phyloP scores from a whole-genome alignment of 139 green algal species.

The Chlorella sp. region DNA sequence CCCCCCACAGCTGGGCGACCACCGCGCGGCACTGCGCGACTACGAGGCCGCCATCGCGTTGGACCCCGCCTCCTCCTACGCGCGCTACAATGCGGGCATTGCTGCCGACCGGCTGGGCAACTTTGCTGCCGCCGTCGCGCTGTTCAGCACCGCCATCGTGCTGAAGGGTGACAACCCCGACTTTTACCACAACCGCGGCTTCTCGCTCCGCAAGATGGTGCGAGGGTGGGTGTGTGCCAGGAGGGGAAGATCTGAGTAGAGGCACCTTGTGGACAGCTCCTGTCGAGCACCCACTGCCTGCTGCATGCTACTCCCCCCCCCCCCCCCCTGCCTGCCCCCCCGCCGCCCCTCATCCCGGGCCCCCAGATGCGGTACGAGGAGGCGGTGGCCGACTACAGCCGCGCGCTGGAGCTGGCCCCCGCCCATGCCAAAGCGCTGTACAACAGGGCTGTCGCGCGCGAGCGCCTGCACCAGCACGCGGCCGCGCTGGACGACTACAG shows the following conservation, averaged over 20 bases:
- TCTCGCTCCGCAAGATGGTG: slow-evolving; percentile 82
- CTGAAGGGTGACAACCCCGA: slow-evolving; percentile 76
- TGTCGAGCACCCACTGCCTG: too few species aligned
- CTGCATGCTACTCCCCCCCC: too few species aligned
- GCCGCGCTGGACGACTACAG: slow-evolving; percentile 75
- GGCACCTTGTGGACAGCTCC: too few species aligned
- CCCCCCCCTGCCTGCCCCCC: too few species aligned
- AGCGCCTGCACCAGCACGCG: slow-evolving; percentile 51
- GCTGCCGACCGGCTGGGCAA: slow-evolving; percentile 62
- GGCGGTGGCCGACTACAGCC: slow-evolving; percentile 80
- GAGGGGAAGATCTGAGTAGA: too few species aligned
- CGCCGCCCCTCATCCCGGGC: too few species aligned
- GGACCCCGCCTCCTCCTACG: slow-evolving; percentile 66
- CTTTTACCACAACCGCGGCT: slow-evolving; percentile 91
- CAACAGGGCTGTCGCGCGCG: slow-evolving; percentile 30
- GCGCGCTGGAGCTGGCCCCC: slow-evolving; percentile 72
- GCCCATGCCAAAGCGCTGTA: slow-evolving; percentile 55
- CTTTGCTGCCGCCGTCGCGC: slow-evolving; percentile 63
- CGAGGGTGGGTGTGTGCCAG: too few species aligned
- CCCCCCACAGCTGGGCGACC: slow-evolving; percentile 52
- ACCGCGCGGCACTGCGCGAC: slow-evolving; percentile 61
- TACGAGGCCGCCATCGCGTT: slow-evolving; percentile 69
- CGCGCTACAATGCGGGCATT: slow-evolving; percentile 89
- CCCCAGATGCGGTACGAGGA: slow-evolving; percentile 63
- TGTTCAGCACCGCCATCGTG: slow-evolving; percentile 75